Percentiles rank a stretch among this genome's conserved stretches.
These are phyloP conservation scores for Alopecurus myosuroides DNA, from an alignment of 176 grass and related monocot species.

Conservation along the genomic window DNA sequence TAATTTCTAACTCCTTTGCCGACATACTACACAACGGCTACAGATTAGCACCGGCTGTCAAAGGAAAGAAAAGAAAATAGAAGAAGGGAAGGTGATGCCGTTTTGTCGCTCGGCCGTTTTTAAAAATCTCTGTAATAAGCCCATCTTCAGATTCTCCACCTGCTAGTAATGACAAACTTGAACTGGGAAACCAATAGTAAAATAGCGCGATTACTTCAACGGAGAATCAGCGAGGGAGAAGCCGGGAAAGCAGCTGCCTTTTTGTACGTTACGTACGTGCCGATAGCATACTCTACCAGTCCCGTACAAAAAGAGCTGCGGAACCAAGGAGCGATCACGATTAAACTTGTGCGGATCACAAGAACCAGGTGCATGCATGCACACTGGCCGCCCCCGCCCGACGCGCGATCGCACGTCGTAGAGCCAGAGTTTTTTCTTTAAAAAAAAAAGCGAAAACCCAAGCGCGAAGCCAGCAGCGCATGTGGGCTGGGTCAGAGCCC, in stretches of 20 bases:
- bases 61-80: neutral
- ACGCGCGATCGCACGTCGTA: neutral
- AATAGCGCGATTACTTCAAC: neutral
- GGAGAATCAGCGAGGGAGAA: neutral
- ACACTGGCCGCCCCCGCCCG: neutral
- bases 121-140: neutral
- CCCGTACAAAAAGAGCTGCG: slow-evolving; percentile 27
- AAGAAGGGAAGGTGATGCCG: neutral
- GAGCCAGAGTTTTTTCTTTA: neutral
- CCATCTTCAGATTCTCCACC: neutral
- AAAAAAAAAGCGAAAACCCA: neutral
- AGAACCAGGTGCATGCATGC: neutral
- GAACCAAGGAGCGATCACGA: slow-evolving; percentile 8
- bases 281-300: neutral
- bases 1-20: neutral
- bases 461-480: neutral
- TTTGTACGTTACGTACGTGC: neutral
- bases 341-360: neutral
- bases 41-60: neutral
- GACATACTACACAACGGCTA: neutral
- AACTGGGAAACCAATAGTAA: neutral
- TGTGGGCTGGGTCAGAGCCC: slow-evolving; percentile 7
- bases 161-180: neutral
- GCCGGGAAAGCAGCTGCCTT: neutral
- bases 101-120: neutral